Evolutionary conservation across 2,329 filamentous ascomycete genomes (phyloP).

Genomic region (Chaetomium sp.): DNA sequence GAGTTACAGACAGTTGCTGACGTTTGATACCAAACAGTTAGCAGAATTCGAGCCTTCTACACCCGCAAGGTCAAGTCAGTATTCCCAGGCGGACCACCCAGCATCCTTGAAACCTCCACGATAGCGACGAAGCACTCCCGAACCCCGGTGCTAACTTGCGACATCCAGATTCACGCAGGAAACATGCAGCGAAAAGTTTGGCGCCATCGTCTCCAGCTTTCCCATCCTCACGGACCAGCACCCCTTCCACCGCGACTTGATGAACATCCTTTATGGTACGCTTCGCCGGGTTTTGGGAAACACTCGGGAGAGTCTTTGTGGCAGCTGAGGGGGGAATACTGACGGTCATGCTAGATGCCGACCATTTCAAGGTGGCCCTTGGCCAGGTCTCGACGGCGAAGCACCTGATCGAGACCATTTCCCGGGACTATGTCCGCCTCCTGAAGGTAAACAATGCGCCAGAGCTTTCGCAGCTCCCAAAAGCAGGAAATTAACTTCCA

Average conservation of each 20-base stretch:
- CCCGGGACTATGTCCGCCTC: constrained; percentile 92
- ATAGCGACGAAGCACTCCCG: neutral
- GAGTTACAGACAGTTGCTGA: constrained; percentile 15
- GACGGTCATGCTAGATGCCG: constrained; percentile 59
- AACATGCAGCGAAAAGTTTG: constrained; percentile 86
- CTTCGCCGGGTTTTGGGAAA: too few species aligned
- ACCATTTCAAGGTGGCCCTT: constrained; percentile 95
- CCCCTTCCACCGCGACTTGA: constrained; percentile 63
- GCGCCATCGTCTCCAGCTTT: constrained; percentile 87
- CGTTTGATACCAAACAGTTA: constrained; percentile 54
- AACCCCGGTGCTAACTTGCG: constrained; percentile 22
- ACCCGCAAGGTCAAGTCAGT: constrained; percentile 85
- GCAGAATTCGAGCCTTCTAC: constrained; percentile 89
- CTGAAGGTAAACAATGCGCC: constrained; percentile 48
- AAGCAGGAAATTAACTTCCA: neutral
- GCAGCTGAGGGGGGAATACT: neutral
- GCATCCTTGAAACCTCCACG: neutral
- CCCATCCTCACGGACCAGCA: constrained; percentile 80
- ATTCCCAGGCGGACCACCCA: neutral
- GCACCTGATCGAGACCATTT: constrained; percentile 93
- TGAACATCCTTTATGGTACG: constrained; percentile 88
- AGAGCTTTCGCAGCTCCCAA: neutral
- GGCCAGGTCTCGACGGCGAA: constrained; percentile 96
- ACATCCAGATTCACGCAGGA: constrained; percentile 74
- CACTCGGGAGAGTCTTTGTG: neutral